Evolutionary conservation across 495 filamentous ascomycete species (phyloP), one percentile per base, ranked within the genome.

Genomic region (Gamarada debralockiae): DNA sequence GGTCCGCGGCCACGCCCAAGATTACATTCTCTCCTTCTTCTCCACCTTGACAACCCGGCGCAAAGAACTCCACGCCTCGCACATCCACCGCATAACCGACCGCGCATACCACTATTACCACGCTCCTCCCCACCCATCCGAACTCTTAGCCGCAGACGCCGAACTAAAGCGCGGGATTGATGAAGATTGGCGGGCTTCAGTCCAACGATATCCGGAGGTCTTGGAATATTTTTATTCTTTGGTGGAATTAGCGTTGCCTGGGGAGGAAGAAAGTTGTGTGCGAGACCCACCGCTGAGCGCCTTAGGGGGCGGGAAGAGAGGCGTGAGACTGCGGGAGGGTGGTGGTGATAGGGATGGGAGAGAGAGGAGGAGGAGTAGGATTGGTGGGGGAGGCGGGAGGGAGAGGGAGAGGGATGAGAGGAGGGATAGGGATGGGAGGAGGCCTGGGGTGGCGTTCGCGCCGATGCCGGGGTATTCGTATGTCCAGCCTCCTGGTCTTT

Each of bases 141-240:
- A 86, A 62, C 72, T 87, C 25, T 67, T 73, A 20, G 73, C 74
- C 25, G 82, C 80, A 21, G 74, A 86, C 57, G 70, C 72, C 7
- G 70, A 74, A 55, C 74, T 87, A 48, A 84, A 85, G 65, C 71
- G 77, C 33, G 85, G 82, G 56, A 83, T 88, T 64, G 84, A 87
- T 61, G 83, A 85, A 31, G 85, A 89, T 69, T 89, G 85, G 85
- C 74, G 79, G 57, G 71, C 75, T 7, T 81, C 76, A 24, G 84
- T 87, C 31, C 79, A 86, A 48, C 72, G 78, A 46, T 89, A 89
- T 56, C 85, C 85, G 3, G 82, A 87, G 59, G 83, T 89, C 22
- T 71, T 89, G 34, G 83, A 89, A 66, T 85, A 87, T 61, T 89
- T 82, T 59, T 88, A 70, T 69, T 73, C 77, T 50, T 68, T 85